Conservation (phyloP, 2,329 filamentous ascomycete genomes). For the Acephala macrosclerotiorum region DNA sequence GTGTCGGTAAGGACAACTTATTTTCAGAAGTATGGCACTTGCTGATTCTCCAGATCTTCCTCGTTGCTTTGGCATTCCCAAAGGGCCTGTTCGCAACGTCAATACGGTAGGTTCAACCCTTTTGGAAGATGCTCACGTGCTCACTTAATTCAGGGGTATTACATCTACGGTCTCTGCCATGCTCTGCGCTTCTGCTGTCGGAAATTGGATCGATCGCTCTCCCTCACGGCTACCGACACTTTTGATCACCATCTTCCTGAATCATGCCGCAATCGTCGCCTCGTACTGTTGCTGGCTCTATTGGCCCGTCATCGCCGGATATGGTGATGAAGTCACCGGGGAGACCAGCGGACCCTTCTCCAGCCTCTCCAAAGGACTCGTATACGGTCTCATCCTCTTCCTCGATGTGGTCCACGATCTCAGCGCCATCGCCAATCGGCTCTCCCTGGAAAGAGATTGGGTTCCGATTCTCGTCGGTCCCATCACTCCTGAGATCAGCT, state of each 20-base stretch:
- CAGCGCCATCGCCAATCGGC: conserved; percentile 48
- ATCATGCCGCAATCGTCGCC: conserved; percentile 47
- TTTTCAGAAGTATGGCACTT: not conserved
- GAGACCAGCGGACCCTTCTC: conserved; percentile 18
- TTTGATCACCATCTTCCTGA: conserved; percentile 46
- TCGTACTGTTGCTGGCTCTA: conserved; percentile 45
- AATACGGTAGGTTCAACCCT: conserved; percentile 42
- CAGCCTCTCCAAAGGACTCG: conserved; percentile 14
- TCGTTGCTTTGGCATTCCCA: conserved; percentile 56
- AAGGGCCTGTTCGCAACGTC: conserved; percentile 48
- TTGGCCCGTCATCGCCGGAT: conserved; percentile 45
- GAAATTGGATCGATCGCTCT: conserved; percentile 49
- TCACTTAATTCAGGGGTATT: conserved; percentile 36
- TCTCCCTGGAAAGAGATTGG: conserved; percentile 53
- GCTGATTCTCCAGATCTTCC: conserved; percentile 41
- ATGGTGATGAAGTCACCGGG: conserved; percentile 1
- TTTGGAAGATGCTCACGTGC: conserved; percentile 21
- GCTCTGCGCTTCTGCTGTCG: conserved; percentile 48
- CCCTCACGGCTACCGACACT: conserved; percentile 47
- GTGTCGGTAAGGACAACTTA: conserved; percentile 49
- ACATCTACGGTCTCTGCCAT: conserved; percentile 46
- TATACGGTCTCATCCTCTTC: conserved; percentile 45
- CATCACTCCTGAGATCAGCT: conserved; percentile 40
- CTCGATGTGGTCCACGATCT: conserved; percentile 50
- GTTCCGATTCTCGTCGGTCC: conserved; percentile 44